These are phyloP conservation scores for Pezicula neosporulosa DNA, from an alignment of 2,329 filamentous ascomycete genomes.

Conservation along the genomic window DNA sequence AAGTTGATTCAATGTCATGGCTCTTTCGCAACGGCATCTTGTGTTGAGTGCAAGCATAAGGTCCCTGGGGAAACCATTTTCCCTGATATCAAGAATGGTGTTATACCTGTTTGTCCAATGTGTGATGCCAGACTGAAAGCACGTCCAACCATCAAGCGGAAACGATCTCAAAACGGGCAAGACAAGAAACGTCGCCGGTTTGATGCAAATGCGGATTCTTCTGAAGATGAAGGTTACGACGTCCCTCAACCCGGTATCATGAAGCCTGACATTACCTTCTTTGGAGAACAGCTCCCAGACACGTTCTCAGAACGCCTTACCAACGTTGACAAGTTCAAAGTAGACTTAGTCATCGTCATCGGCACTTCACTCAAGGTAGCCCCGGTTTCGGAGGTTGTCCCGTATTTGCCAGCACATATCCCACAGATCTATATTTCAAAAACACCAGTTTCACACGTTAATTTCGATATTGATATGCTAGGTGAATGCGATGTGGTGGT, in stretches of 20 bases:
- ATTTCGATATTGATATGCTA: constrained; percentile 95
- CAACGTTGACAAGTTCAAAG: constrained; percentile 73
- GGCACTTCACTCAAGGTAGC: constrained; percentile 95
- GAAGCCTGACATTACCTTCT: constrained; percentile 98
- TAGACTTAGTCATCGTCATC: constrained; percentile 92
- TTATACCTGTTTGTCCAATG: constrained; percentile 72
- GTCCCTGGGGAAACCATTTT: constrained; percentile 77
- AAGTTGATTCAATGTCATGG: constrained; percentile 96
- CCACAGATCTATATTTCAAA: constrained; percentile 90
- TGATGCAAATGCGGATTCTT: constrained; percentile 23
- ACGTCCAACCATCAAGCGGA: constrained; percentile 50
- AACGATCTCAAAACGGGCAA: constrained; percentile 48
- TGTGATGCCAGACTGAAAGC: constrained; percentile 58
- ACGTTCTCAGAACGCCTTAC: constrained; percentile 78
- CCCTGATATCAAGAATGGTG: constrained; percentile 70
- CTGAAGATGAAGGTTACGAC: constrained; percentile 57
- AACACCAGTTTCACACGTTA: constrained; percentile 80
- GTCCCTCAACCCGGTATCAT: constrained; percentile 74
- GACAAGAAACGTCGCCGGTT: constrained; percentile 35
- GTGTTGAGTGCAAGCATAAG: constrained; percentile 74
- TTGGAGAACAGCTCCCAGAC: constrained; percentile 84
- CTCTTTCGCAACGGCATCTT: constrained; percentile 89
- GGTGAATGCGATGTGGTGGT: constrained; percentile 93
- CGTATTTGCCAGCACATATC: constrained; percentile 71
- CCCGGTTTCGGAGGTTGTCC: constrained; percentile 88